Conservation (phyloP, 2,329 filamentous ascomycete species). For the Emergomyces africanus region DNA sequence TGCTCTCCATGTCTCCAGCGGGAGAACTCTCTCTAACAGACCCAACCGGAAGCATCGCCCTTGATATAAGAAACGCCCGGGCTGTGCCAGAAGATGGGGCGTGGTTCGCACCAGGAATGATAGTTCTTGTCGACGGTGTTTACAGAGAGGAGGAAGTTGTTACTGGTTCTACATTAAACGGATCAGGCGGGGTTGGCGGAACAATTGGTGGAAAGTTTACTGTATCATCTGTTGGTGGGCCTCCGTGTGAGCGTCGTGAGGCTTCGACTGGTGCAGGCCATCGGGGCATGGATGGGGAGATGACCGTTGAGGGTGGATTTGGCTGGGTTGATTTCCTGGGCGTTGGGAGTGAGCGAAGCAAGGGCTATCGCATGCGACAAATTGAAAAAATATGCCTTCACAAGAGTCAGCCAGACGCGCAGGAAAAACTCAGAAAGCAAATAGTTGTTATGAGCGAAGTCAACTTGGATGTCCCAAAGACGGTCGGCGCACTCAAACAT, state of each 20-base stretch:
- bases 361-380: conserved; percentile 68
- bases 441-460: conserved; percentile 75
- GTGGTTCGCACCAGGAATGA: conserved; percentile 94
- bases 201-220: conserved; percentile 87
- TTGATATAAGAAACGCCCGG: conserved; percentile 70
- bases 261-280: conserved; percentile 61
- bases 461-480: conserved; percentile 72
- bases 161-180: conserved; percentile 55
- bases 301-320: conserved; percentile 51
- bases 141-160: conserved; percentile 74
- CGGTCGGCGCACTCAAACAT: conserved; percentile 66
- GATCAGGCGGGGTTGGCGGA: conserved; percentile 71
- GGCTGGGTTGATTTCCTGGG: conserved; percentile 97
- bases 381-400: conserved; percentile 59
- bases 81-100: conserved; percentile 74
- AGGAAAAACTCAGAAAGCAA: conserved; percentile 29
- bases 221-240: conserved; percentile 80
- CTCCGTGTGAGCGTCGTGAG: conserved; percentile 74
- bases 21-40: conserved; percentile 76
- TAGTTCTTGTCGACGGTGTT: conserved; percentile 86
- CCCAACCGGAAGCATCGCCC: conserved; percentile 70
- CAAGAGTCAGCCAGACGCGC: conserved; percentile 18
- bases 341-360: conserved; percentile 74
- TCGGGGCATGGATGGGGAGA: conserved; percentile 18
- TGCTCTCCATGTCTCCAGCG: conserved; percentile 67